Evolutionary conservation across 2,329 filamentous ascomycete species (phyloP).

Genomic region (Colletotrichum theobromicola): DNA sequence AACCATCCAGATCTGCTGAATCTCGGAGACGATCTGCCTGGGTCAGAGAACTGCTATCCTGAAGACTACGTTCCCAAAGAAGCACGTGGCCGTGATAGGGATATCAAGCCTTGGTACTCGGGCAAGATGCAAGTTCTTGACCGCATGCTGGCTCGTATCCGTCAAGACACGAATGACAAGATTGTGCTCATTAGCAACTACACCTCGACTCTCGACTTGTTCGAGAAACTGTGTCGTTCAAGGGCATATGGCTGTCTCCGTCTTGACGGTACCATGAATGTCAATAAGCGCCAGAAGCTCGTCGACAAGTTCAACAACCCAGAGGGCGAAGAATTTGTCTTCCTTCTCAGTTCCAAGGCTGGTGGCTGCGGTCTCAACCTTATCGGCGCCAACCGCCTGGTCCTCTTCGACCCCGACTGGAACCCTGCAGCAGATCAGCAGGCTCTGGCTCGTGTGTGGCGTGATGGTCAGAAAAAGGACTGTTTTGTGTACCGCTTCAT

Average conservation of each 20-base stretch:
- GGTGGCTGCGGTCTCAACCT: constrained; percentile 96
- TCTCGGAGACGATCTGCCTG: constrained; percentile 82
- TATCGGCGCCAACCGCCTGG: constrained; percentile 91
- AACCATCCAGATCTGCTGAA: constrained; percentile 96
- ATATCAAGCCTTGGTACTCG: constrained; percentile 94
- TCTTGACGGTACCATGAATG: constrained; percentile 96
- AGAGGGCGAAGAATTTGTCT: constrained; percentile 87
- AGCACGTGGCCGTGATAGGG: constrained; percentile 83
- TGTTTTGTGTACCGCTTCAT: constrained; percentile 99
- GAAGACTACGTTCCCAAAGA: constrained; percentile 91
- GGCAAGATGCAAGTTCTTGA: constrained; percentile 99
- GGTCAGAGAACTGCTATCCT: constrained; percentile 81
- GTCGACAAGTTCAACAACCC: constrained; percentile 98
- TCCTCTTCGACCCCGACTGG: constrained; percentile 97
- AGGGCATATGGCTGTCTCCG: constrained; percentile 86
- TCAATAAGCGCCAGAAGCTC: constrained; percentile 94
- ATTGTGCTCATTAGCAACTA: constrained; percentile 99
- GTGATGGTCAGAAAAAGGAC: constrained; percentile 98
- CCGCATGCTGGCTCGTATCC: constrained; percentile 94
- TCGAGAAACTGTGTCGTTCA: constrained; percentile 86
- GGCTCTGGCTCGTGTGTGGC: constrained; percentile 95
- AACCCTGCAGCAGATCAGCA: constrained; percentile 98
- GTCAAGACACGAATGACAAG: constrained; percentile 96
- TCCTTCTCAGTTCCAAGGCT: constrained; percentile 95
- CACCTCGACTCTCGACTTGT: constrained; percentile 93